Evolutionary conservation across 208 protist genomes (phyloP).

Genomic region (Trypanosomatidae sp.): DNA sequence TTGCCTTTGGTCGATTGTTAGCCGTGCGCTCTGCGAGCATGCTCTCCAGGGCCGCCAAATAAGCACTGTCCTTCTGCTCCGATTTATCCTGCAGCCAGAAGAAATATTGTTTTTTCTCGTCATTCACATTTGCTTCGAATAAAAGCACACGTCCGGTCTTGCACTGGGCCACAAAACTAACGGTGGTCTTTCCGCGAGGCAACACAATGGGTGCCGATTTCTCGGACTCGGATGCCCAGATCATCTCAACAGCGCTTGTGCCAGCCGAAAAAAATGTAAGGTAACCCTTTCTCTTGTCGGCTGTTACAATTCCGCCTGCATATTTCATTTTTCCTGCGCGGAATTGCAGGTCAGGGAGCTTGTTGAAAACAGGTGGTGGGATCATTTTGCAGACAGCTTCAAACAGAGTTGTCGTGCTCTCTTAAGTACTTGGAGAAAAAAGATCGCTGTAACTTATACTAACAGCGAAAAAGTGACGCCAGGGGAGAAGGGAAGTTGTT

Average conservation of each 20-base stretch:
- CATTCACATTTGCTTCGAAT: slow-evolving; percentile 43
- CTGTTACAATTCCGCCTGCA: slow-evolving; percentile 54
- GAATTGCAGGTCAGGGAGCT: slow-evolving; percentile 50
- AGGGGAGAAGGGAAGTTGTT: background rate
- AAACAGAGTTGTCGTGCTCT: background rate
- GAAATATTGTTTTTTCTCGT: slow-evolving; percentile 43
- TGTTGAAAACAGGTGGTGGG: slow-evolving; percentile 25
- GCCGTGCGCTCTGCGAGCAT: slow-evolving; percentile 28
- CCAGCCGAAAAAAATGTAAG: slow-evolving; percentile 51
- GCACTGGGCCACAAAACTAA: slow-evolving; percentile 62
- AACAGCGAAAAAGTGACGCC: background rate
- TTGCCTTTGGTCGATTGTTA: slow-evolving; percentile 1
- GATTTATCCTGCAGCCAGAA: slow-evolving; percentile 89
- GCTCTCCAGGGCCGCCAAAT: slow-evolving; percentile 47
- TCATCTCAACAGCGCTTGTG: slow-evolving; percentile 39
- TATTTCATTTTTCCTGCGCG: slow-evolving; percentile 73
- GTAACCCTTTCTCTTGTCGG: slow-evolving; percentile 48
- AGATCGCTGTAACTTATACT: background rate
- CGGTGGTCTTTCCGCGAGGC: slow-evolving; percentile 29
- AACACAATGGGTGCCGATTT: slow-evolving; percentile 14
- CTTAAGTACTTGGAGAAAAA: slow-evolving; percentile 1
- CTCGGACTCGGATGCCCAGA: slow-evolving; percentile 38
- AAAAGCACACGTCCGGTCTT: slow-evolving; percentile 74
- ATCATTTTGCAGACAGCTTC: slow-evolving; percentile 20
- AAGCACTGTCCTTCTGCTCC: slow-evolving; percentile 54